Evolutionary conservation across 805 yeast genomes (phyloP), one percentile per base, ranked within the genome.

Genomic region (Cyberlindnera mrakii): DNA sequence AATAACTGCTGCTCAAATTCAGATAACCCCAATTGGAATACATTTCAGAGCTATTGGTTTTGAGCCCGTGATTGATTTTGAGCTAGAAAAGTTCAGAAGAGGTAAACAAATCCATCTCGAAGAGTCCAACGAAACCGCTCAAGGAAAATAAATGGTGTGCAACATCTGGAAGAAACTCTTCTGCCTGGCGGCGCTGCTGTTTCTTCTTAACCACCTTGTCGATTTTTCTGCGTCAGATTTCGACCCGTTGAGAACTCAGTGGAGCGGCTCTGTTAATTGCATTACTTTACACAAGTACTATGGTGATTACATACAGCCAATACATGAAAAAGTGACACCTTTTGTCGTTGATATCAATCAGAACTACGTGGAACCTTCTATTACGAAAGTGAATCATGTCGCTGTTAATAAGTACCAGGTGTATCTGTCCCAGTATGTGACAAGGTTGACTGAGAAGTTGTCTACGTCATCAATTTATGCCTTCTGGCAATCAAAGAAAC

Each of bases 201-300:
- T 43, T 15, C 35, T 50, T 11, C 30, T 55, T 11, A 42, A 47
- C 16, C 37, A 40, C 13, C 35, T 52, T 3, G 53, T 57, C 18
- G 59, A 57, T 46, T 55, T 52, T 35, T 36, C 48, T 2, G 32
- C 59, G 5, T 23, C 42, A 2, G 54, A 56, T 19, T 54, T 55
- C 30, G 55, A 50, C 20, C 56, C 59, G 3, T 33, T 57, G 3
- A 52, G 50, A 16, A 40, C 46, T 10, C 55, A 50, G 27, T 44
- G 47, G 44, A 40, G 39, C 30, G 30, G 33, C 15, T 39, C 50
- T 4, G 32, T 41, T 11, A 42, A 39, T 25, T 41, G 42, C 40
- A 33, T 43, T 41, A 31, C 43, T 10, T 42, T 44, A 10, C 40
- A 41, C 41, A 37, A 43, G 39, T 51, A 49, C 46, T 57, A 55